These are phyloP conservation scores for Fusarium sp. DNA, from an alignment of 2,329 filamentous ascomycete genomes.

Conservation along the genomic window DNA sequence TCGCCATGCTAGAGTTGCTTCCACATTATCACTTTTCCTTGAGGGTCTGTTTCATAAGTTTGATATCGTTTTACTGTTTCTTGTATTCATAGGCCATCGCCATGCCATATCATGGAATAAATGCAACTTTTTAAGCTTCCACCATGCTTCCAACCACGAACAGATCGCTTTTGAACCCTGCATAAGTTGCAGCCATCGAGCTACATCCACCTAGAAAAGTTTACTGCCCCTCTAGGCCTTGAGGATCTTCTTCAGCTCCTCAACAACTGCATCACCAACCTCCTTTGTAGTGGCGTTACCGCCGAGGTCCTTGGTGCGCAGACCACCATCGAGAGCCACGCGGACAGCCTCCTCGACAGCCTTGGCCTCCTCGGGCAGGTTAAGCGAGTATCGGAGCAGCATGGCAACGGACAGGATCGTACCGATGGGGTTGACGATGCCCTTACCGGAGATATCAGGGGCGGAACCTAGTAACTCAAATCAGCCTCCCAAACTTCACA, in stretches of 20 bases:
- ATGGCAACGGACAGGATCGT: constrained; percentile 93
- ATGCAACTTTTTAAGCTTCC: not conserved
- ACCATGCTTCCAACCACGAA: not conserved
- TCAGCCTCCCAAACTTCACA: not conserved
- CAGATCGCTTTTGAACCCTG: not conserved
- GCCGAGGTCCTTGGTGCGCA: constrained; percentile 87
- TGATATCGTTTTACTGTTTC: not conserved
- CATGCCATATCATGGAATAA: not conserved
- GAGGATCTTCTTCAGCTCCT: constrained; percentile 76
- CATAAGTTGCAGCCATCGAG: not conserved
- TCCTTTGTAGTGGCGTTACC: constrained; percentile 77
- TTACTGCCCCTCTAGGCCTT: constrained; percentile 48
- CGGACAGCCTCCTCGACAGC: constrained; percentile 85
- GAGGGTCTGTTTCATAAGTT: not conserved
- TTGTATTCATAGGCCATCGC: not conserved
- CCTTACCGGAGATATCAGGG: constrained; percentile 85
- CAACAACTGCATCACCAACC: constrained; percentile 80
- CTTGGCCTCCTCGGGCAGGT: constrained; percentile 79
- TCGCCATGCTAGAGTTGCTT: not conserved
- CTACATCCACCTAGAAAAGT: not conserved
- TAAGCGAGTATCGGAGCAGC: constrained; percentile 95
- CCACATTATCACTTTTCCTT: not conserved
- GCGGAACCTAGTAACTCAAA: constrained; percentile 28
- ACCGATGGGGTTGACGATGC: constrained; percentile 88
- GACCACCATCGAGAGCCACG: constrained; percentile 80